Conservation (phyloP, 306 rosid species). For the Prunus campanulata region DNA sequence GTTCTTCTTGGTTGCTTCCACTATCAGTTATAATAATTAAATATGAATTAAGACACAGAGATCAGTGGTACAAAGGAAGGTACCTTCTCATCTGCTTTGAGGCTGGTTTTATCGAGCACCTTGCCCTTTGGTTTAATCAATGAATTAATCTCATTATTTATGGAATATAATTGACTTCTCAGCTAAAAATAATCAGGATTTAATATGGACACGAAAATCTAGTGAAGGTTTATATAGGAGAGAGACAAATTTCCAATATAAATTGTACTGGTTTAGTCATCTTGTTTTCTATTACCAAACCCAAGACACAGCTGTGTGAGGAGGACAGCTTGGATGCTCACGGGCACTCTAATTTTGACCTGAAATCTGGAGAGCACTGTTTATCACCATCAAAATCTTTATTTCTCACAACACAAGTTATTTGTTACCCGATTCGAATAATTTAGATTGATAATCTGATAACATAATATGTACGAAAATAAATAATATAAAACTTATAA, state of each 20-base stretch:
- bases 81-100: background rate
- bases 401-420: too few species aligned
- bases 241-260: background rate
- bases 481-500: too few species aligned
- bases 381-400: too few species aligned
- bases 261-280: background rate
- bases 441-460: too few species aligned
- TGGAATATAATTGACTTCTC: background rate
- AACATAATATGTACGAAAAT: too few species aligned
- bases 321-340: background rate
- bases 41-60: background rate
- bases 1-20: constrained; percentile 5
- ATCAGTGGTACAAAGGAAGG: background rate
- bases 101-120: background rate
- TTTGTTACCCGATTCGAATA: background rate
- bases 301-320: background rate
- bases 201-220: background rate
- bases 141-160: background rate
- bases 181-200: background rate
- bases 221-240: background rate
- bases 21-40: background rate
- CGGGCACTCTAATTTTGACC: background rate
- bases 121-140: background rate
- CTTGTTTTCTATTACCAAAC: background rate
- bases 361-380: background rate